Conservation (phyloP, 2,329 filamentous ascomycete genomes). For the Hypoxylon sp. region DNA sequence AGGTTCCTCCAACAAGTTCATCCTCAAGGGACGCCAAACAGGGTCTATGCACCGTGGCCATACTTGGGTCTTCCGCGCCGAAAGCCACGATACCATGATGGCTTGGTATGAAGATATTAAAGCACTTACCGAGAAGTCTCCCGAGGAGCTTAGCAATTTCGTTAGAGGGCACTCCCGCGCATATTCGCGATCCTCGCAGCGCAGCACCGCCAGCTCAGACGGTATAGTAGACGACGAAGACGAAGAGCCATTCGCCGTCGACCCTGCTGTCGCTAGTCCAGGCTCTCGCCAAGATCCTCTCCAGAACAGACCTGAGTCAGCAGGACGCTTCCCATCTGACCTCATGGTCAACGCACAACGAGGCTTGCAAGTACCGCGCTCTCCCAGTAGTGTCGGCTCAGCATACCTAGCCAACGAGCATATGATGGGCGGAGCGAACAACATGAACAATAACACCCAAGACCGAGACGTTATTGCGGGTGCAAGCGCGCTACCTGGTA, state of each 20-base stretch:
- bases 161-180: conserved; percentile 86
- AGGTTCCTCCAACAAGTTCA: conserved; percentile 95
- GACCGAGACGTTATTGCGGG: conserved; percentile 74
- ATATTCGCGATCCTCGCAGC: conserved; percentile 76
- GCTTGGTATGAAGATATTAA: conserved; percentile 97
- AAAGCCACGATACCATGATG: conserved; percentile 93
- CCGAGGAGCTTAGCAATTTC: conserved; percentile 89
- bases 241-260: conserved; percentile 73
- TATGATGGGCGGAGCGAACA: conserved; percentile 42
- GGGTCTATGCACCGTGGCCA: conserved; percentile 89
- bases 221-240: conserved; percentile 83
- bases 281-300: conserved; percentile 65
- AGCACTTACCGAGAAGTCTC: conserved; percentile 86
- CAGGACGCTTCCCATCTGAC: conserved; percentile 97
- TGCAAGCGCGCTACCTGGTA: conserved; percentile 68
- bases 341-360: conserved; percentile 83
- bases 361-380: conserved; percentile 84
- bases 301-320: conserved; percentile 84
- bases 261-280: conserved; percentile 65
- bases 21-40: conserved; percentile 95
- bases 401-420: conserved; percentile 60
- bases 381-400: conserved; percentile 86
- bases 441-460: conserved; percentile 46
- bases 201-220: conserved; percentile 79
- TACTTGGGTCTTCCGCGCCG: conserved; percentile 79